Evolutionary conservation across 148 eudicot species (phyloP).

Genomic region (Persicaria maculosa): DNA sequence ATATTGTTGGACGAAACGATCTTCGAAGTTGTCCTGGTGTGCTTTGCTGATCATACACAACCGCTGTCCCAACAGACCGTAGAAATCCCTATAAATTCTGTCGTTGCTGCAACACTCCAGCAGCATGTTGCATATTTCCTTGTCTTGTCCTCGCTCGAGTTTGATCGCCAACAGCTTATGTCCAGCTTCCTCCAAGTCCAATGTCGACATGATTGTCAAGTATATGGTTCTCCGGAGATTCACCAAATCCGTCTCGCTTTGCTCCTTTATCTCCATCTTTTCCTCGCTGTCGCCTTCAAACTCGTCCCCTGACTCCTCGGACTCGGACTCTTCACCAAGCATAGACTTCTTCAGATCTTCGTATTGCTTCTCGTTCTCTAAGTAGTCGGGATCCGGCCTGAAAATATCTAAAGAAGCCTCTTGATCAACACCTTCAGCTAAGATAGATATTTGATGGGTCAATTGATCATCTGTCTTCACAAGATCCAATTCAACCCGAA

Average conservation of each 20-base stretch:
- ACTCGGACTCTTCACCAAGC: constrained; percentile 86
- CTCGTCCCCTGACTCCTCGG: constrained; percentile 56
- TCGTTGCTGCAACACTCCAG: constrained; percentile 97
- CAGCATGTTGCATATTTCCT: constrained; percentile 68
- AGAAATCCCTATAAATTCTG: constrained; percentile 73
- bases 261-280: constrained; percentile 71
- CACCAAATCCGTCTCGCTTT: constrained; percentile 85
- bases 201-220: constrained; percentile 94
- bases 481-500: neutral
- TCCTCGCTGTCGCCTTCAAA: constrained; percentile 27
- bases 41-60: constrained; percentile 76
- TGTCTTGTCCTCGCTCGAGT: constrained; percentile 95
- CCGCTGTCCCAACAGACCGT: constrained; percentile 81
- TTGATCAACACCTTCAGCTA: constrained; percentile 61
- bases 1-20: constrained; percentile 77
- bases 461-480: constrained; percentile 76
- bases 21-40: constrained; percentile 82
- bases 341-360: constrained; percentile 78
- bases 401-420: constrained; percentile 83
- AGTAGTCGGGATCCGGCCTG: constrained; percentile 67
- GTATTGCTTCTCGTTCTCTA: constrained; percentile 68
- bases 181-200: constrained; percentile 98
- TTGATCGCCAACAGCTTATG: constrained; percentile 87
- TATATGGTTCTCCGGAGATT: constrained; percentile 94
- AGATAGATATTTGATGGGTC: constrained; percentile 65